Conservation (phyloP, 2,329 filamentous ascomycete species). For the Sclerotinia glacialis region DNA sequence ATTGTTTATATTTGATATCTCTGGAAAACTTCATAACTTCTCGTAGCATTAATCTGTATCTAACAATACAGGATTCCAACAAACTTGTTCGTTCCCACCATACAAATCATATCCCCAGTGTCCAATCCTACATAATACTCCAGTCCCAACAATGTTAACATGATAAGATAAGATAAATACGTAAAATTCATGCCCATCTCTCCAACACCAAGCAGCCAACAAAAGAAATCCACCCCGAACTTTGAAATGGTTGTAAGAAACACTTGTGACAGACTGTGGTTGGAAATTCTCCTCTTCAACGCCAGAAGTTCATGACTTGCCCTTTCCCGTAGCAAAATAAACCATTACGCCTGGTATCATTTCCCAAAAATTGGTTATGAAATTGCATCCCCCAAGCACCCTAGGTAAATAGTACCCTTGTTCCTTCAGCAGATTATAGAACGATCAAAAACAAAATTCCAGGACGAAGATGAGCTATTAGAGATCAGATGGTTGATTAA, state of each 20-base stretch:
- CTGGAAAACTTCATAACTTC: not conserved
- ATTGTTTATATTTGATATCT: slow-evolving; percentile 5
- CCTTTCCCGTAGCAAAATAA: not conserved
- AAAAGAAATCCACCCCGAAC: not conserved
- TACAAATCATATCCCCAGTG: not conserved
- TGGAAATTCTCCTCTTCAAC: not conserved
- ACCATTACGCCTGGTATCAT: slow-evolving; percentile 16
- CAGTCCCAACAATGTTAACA: not conserved
- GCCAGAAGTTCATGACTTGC: not conserved
- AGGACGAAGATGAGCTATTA: not conserved
- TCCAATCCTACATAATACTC: slow-evolving; percentile 2
- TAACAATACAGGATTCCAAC: not conserved
- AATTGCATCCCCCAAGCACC: not conserved
- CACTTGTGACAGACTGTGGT: not conserved
- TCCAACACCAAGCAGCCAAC: not conserved
- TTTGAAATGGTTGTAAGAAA: slow-evolving; percentile 17
- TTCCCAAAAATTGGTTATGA: slow-evolving; percentile 9
- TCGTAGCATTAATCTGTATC: slow-evolving; percentile 6
- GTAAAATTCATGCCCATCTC: slow-evolving; percentile 16
- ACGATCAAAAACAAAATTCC: not conserved
- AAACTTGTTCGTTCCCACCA: not conserved
- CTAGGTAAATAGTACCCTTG: not conserved
- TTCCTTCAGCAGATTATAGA: slow-evolving; percentile 8
- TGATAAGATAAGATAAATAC: slow-evolving; percentile 3
- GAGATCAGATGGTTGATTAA: slow-evolving; percentile 47